Evolutionary conservation across 2,329 filamentous ascomycete species (phyloP), one percentile per base, ranked within the genome.

Genomic region (Fusarium nurragi): DNA sequence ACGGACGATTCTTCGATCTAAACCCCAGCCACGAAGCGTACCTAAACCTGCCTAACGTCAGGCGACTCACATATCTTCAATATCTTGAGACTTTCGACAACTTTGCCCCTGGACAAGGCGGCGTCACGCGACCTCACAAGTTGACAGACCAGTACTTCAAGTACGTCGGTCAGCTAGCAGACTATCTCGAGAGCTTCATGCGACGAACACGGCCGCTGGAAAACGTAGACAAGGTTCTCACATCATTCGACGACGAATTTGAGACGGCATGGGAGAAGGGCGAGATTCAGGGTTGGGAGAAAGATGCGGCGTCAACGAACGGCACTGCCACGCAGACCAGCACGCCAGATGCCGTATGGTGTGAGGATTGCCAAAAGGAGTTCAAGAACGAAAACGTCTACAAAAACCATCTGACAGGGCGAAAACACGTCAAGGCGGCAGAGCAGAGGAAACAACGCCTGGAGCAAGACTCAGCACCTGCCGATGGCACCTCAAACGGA

Each of bases 311-410:
- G 9, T 65, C 79, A 19, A 76, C 79, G 44, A 78, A 68, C 22
- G 70, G 54, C n/a, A 26, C 75, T 3, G 48, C 70, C 10, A 69
- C 71, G 21, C 65, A 71, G 25, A 53, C 71, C 10, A 79, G 77
- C 53, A 73, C 73, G 73, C 82, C 72, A 1, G 89, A 93, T 49
- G 92, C 90, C 1, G 85, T 93, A 16, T 98, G 92, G 91, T 99
- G 95, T 73, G 84, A 90, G 7, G 93, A 94, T 64, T 99, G 95
- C 75, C 90, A 95, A 74, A 97, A 94, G 78, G 92, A 94, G 59
- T 99, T 98, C 80, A 93, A 92, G 73, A 98, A 97, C 72, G 88
- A 95, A 67, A 97, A 97, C 63, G 93, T 97, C 44, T 97, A 97
- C 82, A 94, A 93, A 71, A 89, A 87, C 34, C 95, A 99, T 76